Percentiles rank a stretch among this genome's conserved stretches.
Evolutionary conservation across 1,139 yeast genomes (phyloP).

Genomic region (Yamadazyma conglobata): DNA sequence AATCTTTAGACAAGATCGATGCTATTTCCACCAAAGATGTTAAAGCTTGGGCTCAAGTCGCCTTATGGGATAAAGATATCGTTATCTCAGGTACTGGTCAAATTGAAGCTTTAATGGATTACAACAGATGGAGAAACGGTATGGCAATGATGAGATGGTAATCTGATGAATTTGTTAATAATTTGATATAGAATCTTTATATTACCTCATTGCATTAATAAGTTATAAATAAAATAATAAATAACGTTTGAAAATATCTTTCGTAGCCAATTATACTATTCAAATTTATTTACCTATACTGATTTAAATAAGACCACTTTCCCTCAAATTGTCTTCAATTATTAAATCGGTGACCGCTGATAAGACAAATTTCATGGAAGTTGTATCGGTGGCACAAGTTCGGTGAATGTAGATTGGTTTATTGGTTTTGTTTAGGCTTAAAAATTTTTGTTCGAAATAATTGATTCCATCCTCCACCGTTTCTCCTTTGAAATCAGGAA

Average conservation of each 20-base stretch:
- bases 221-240: constrained; percentile 5
- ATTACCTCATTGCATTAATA: constrained; percentile 6
- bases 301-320: constrained; percentile 69
- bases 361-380: constrained; percentile 82
- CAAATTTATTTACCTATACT: neutral
- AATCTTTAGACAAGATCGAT: constrained; percentile 61
- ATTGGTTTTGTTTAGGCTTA: constrained; percentile 58
- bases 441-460: constrained; percentile 64
- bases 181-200: constrained; percentile 4
- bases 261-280: neutral
- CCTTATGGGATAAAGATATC: constrained; percentile 81
- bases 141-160: constrained; percentile 83
- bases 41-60: constrained; percentile 68
- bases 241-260: constrained; percentile 1
- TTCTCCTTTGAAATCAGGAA: constrained; percentile 70
- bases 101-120: constrained; percentile 78
- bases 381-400: constrained; percentile 94
- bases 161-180: too few species aligned
- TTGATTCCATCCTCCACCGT: constrained; percentile 64
- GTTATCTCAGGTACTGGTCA: constrained; percentile 82
- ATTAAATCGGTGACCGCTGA: constrained; percentile 92
- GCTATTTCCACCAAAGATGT: constrained; percentile 57
- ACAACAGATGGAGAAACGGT: constrained; percentile 81
- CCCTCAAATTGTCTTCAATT: constrained; percentile 75
- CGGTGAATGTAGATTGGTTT: constrained; percentile 85